A percentile compares a stretch with the other conserved stretches of the same genome.
Evolutionary conservation across 352 stramenopile genomes (phyloP).

Genomic region (Pythium phragmitis): DNA sequence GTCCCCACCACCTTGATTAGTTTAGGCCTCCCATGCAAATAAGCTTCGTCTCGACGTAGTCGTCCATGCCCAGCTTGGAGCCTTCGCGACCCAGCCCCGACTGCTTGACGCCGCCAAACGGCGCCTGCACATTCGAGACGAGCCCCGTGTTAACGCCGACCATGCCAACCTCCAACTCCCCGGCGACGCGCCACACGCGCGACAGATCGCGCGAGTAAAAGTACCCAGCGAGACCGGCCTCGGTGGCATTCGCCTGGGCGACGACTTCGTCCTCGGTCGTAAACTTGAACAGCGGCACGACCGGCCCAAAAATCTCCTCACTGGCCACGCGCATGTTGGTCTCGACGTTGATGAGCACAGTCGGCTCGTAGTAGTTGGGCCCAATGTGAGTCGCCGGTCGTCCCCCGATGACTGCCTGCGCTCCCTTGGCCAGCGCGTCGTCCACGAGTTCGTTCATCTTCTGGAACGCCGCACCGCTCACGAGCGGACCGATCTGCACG

Average conservation of each 20-base stretch:
- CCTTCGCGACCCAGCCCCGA: slow-evolving; percentile 91
- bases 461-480: slow-evolving; percentile 88
- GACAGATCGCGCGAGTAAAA: slow-evolving; percentile 92
- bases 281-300: slow-evolving; percentile 94
- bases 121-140: slow-evolving; percentile 87
- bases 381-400: slow-evolving; percentile 26
- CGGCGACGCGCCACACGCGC: slow-evolving; percentile 87
- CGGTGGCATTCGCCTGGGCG: slow-evolving; percentile 90
- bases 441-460: slow-evolving; percentile 86
- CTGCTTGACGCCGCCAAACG: slow-evolving; percentile 91
- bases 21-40: slow-evolving; percentile 80
- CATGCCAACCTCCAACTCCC: slow-evolving; percentile 91
- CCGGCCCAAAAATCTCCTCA: slow-evolving; percentile 97
- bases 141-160: slow-evolving; percentile 93
- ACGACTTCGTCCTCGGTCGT: slow-evolving; percentile 94
- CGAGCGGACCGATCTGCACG: slow-evolving; percentile 92
- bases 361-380: slow-evolving; percentile 93
- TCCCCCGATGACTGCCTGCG: slow-evolving; percentile 85
- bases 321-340: slow-evolving; percentile 87
- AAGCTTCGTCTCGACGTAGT: slow-evolving; percentile 98
- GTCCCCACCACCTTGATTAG: slow-evolving; percentile 5
- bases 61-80: slow-evolving; percentile 85
- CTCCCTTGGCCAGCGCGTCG: slow-evolving; percentile 91
- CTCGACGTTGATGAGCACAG: slow-evolving; percentile 89
- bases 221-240: slow-evolving; percentile 92